Conservation (phyloP, 2,329 filamentous ascomycete genomes). For the Penicillium aurantiogriseum region DNA sequence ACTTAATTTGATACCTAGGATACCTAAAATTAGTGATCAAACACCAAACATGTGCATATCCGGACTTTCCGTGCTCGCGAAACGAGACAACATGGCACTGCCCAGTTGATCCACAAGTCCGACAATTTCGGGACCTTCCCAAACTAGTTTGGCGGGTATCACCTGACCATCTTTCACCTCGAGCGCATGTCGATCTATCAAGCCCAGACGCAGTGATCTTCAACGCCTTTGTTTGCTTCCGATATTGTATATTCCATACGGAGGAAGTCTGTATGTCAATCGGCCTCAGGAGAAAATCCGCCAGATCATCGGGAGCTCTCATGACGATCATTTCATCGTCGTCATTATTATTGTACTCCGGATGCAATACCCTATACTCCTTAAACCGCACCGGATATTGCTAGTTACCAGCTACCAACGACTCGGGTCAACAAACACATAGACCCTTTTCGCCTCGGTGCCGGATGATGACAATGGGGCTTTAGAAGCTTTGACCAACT, state of each 20-base stretch:
- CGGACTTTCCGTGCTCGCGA: neutral
- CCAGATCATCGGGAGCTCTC: neutral
- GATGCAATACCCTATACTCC: neutral
- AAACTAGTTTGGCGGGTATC: slow-evolving; percentile 1
- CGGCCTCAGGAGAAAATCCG: neutral
- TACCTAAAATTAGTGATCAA: neutral
- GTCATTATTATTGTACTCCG: neutral
- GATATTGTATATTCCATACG: neutral
- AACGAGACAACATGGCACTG: neutral
- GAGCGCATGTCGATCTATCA: slow-evolving; percentile 1
- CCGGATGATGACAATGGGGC: neutral
- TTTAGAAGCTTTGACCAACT: neutral
- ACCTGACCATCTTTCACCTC: slow-evolving; percentile 4
- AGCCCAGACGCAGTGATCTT: slow-evolving; percentile 7
- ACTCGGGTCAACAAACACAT: slow-evolving; percentile 3
- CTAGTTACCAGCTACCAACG: neutral
- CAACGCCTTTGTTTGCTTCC: neutral
- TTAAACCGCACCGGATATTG: neutral
- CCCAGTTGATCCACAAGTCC: neutral
- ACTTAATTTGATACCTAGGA: neutral
- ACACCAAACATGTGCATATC: neutral
- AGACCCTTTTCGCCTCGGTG: neutral
- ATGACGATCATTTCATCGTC: slow-evolving; percentile 1
- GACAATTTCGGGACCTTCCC: slow-evolving; percentile 4
- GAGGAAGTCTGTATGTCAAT: neutral